Percentiles rank a stretch among this genome's conserved stretches.
These are phyloP conservation scores for Aeschynomene evenia DNA, from an alignment of 306 rosid genomes.

Conservation along the genomic window DNA sequence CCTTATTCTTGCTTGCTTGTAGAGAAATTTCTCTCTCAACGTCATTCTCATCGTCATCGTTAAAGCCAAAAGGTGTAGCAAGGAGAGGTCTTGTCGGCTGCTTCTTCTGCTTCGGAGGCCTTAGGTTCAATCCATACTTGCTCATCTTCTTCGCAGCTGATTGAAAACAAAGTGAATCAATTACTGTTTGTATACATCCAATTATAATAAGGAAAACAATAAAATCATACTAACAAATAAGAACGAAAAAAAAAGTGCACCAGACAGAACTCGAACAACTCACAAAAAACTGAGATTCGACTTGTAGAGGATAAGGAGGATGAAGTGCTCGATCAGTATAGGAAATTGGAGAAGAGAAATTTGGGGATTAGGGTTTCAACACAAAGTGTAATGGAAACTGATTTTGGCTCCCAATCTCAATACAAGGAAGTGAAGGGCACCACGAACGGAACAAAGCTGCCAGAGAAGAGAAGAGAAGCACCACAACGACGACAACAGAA, in stretches of 20 bases:
- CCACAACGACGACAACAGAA: too few species aligned
- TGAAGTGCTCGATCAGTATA: too few species aligned
- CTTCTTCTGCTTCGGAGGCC: slow-evolving; percentile 61
- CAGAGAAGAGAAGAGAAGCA: too few species aligned
- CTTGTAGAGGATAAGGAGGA: too few species aligned
- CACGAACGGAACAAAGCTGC: too few species aligned
- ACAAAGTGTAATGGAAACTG: too few species aligned
- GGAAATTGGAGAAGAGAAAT: too few species aligned
- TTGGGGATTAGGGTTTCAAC: too few species aligned
- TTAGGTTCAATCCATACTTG: slow-evolving; percentile 82
- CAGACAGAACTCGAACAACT: not conserved
- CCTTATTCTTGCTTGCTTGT: slow-evolving; percentile 79
- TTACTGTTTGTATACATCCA: slow-evolving; percentile 10
- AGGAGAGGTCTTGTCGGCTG: slow-evolving; percentile 51
- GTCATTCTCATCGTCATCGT: slow-evolving; percentile 62
- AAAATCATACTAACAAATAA: not conserved
- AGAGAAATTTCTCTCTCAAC: slow-evolving; percentile 81
- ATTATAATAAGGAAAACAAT: not conserved
- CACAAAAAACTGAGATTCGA: too few species aligned
- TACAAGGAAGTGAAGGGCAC: too few species aligned
- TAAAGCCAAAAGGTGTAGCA: slow-evolving; percentile 59
- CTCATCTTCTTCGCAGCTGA: slow-evolving; percentile 51
- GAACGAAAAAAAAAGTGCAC: not conserved
- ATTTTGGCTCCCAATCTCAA: too few species aligned
- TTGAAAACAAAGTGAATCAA: slow-evolving; percentile 7